Base-by-base conservation (phyloP, 2,329 filamentous ascomycete genomes). In the Nothophaeocryptopus gaeumannii region DNA sequence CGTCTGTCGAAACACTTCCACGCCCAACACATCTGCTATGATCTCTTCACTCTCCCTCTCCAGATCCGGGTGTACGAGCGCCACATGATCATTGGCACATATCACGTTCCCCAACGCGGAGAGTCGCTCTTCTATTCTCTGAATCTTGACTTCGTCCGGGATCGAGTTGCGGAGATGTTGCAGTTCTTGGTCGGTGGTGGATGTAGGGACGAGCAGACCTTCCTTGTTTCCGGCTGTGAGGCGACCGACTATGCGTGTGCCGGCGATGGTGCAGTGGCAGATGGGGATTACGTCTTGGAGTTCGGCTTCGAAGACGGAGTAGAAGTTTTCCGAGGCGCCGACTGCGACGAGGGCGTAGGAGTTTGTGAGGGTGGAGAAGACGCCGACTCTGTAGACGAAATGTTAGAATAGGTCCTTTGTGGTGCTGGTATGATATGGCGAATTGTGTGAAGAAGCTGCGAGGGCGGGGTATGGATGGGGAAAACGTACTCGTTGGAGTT, bases 31-130 rank as follows among this genome's bases (percentile, higher is more conserved):
- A 70, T 99, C 93, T 63, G 93, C 89, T 67, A 99, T 91, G 40
- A 99, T 96, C 77, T 99, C 93, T 74, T 99, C 93, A 12, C 91
- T 96, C 78, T 99, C 93, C 55, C 92, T 87, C 79, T 97, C 93
- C 53, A 99, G 79, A 67, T 99, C 93, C 9, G 93, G 93, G 70
- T 99, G 93, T 55, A 97, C 85, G 38, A 99, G 84, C 45, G 93
- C 93, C 61, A 97, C 93, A 73, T 96, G 91, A 74, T 99, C 93
- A 73, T 97, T 97, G 66, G 84, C 83, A 66, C 90, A 95, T 66
- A 99, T 96, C 56, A 97, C 93, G 69, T 99, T 99, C 55, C 93
- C 93, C 20, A 99, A 83, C 4, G 93, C 93, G 13, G 90, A 96
- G 57, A 99, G 80, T 36, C 93, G 84, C 79, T 99, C 93, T 78